Evolutionary conservation across 306 rosid genomes (phyloP), one percentile per base, ranked within the genome.

Genomic region (Castanea crenata): DNA sequence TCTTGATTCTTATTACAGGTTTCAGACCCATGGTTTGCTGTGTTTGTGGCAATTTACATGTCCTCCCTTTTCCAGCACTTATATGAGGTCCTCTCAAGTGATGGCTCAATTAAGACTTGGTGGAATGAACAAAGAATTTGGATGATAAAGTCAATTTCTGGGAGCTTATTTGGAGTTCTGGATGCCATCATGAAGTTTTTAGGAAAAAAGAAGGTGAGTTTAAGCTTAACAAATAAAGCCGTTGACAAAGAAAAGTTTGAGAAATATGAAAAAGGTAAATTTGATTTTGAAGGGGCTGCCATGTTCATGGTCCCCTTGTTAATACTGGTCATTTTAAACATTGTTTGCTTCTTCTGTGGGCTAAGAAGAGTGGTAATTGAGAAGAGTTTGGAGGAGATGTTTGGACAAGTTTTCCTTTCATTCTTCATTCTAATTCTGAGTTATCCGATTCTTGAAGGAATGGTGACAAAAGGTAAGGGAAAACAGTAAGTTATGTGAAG

Each of bases 71-170:
- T 68, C 74, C 86, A 79, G 16, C 90, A 87, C 70, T 76, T 84
- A 55, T 61, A 82, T 14, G 90, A 87, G 69, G 90, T 84, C 9
- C 21, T 82, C 71, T 84, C 88, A 3, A 85, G 88, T 2, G 79
- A 74, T 62, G 90, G 86, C 5, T 69, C 87, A 0, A 59, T 87
- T 5, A 67, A 59, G 65, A 87, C 79, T 76, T 87, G 86, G 88
- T 84, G 90, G 88, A 83, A 87, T 67, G 90, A 87, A 67, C 86
- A 83, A 54, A 76, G 90, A 82, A 87, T 84, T 32, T 87, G 88
- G 85, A 63, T 84, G 31, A 71, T 87, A 0, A 87, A 84, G 55
- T 81, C 80, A 11, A 86, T 87, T 13, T 46, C 79, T 2, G 49
- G 54, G 3, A 72, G 86, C 58, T 5, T 82, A 18, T 84, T 84